These are phyloP conservation scores for Penicillium concentricum DNA, from an alignment of 2,329 filamentous ascomycete species.

Conservation along the genomic window DNA sequence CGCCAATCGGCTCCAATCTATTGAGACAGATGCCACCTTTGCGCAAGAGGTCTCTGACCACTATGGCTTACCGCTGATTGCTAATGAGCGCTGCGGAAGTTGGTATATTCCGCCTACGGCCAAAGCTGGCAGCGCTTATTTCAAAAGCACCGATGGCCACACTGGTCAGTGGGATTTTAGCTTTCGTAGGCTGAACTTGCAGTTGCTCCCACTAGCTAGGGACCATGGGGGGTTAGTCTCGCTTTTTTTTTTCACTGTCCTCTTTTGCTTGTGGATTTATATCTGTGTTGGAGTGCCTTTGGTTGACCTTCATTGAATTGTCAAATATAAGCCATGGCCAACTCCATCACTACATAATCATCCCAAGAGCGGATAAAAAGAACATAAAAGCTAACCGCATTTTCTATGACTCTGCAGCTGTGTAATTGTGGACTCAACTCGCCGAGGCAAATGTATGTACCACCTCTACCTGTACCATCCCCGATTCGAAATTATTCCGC, in stretches of 20 bases:
- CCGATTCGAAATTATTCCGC: not conserved
- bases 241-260: slow-evolving; percentile 14
- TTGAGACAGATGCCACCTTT: slow-evolving; percentile 73
- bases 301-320: not conserved
- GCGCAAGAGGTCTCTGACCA: slow-evolving; percentile 57
- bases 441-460: slow-evolving; percentile 74
- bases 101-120: slow-evolving; percentile 76
- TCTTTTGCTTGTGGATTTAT: not conserved
- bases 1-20: slow-evolving; percentile 77
- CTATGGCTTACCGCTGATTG: slow-evolving; percentile 67
- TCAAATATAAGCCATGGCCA: not conserved
- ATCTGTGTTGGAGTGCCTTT: not conserved
- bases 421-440: slow-evolving; percentile 89
- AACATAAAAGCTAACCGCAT: slow-evolving; percentile 6
- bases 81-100: slow-evolving; percentile 92
- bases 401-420: slow-evolving; percentile 30
- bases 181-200: slow-evolving; percentile 77
- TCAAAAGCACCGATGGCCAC: slow-evolving; percentile 97
- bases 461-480: not conserved
- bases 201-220: slow-evolving; percentile 69
- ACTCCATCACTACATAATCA: slow-evolving; percentile 1
- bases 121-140: slow-evolving; percentile 79
- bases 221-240: slow-evolving; percentile 61
- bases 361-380: not conserved
- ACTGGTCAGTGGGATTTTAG: slow-evolving; percentile 89